Percentiles rank a stretch among this genome's conserved stretches.
Evolutionary conservation across 2,329 filamentous ascomycete species (phyloP).

Genomic region (Beauveria asiatica): DNA sequence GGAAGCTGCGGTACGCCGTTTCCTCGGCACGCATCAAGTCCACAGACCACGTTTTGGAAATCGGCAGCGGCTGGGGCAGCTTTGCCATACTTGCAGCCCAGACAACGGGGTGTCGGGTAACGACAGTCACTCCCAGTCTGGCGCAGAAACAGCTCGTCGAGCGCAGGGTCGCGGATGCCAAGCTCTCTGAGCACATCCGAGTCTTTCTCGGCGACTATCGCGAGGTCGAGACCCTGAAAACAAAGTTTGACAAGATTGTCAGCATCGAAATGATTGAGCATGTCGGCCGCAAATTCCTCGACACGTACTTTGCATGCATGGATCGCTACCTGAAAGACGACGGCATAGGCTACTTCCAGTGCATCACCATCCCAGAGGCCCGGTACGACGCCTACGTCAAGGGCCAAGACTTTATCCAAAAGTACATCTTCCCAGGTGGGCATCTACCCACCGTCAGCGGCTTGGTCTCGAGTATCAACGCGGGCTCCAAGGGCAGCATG

Average conservation of each 20-base stretch:
- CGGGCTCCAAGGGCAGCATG: conserved; percentile 51
- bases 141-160: conserved; percentile 64
- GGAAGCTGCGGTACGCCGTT: conserved; percentile 59
- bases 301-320: conserved; percentile 58
- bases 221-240: conserved; percentile 42
- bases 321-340: conserved; percentile 55
- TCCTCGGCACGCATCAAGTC: conserved; percentile 53
- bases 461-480: conserved; percentile 49
- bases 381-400: conserved; percentile 58
- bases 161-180: conserved; percentile 52
- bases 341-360: conserved; percentile 65
- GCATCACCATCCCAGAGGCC: conserved; percentile 66
- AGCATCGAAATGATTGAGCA: conserved; percentile 74
- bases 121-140: conserved; percentile 57
- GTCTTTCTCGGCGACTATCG: conserved; percentile 63
- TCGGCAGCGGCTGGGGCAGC: conserved; percentile 68
- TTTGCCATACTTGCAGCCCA: conserved; percentile 63
- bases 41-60: conserved; percentile 63
- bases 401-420: conserved; percentile 64
- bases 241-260: conserved; percentile 59
- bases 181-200: conserved; percentile 50
- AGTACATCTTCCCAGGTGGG: conserved; percentile 71
- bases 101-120: conserved; percentile 60
- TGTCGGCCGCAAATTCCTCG: conserved; percentile 58
- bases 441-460: conserved; percentile 56